Conservation (phyloP, 352 stramenopile species). For the Phytophthora europaea region DNA sequence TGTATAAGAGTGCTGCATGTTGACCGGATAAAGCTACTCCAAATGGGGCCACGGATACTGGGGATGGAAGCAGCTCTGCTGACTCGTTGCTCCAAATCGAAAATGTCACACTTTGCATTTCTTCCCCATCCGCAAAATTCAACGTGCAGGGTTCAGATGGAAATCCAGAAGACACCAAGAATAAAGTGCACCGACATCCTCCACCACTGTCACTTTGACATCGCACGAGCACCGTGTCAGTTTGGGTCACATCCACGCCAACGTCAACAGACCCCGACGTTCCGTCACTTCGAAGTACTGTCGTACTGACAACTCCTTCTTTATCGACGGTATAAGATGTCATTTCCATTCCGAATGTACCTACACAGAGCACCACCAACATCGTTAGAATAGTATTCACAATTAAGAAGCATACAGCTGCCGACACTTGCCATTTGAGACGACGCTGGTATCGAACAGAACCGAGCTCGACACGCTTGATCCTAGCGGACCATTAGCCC, state of each 20-base stretch:
- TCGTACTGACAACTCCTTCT: conserved; percentile 29
- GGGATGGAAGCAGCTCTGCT: conserved; percentile 30
- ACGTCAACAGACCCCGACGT: conserved; percentile 44
- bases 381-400: background rate
- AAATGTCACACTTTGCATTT: conserved; percentile 43
- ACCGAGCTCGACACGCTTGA: conserved; percentile 26
- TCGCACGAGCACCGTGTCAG: conserved; percentile 36
- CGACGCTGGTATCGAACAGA: conserved; percentile 23
- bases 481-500: conserved; percentile 43
- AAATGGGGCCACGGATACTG: conserved; percentile 27
- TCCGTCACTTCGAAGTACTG: conserved; percentile 45
- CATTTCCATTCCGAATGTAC: conserved; percentile 30
- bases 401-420: too few species aligned
- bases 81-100: conserved; percentile 51
- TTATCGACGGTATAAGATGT: conserved; percentile 29
- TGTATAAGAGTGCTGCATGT: conserved; percentile 40
- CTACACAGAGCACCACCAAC: background rate
- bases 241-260: conserved; percentile 42
- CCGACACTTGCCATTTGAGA: conserved; percentile 22
- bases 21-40: conserved; percentile 28
- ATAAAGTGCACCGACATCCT: conserved; percentile 51
- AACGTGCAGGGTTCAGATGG: conserved; percentile 31
- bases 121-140: conserved; percentile 58
- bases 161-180: conserved; percentile 26
- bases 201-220: conserved; percentile 35